Evolutionary conservation across 805 yeast species (phyloP), one percentile per base, ranked within the genome.

Genomic region (Saturnispora hagleri): DNA sequence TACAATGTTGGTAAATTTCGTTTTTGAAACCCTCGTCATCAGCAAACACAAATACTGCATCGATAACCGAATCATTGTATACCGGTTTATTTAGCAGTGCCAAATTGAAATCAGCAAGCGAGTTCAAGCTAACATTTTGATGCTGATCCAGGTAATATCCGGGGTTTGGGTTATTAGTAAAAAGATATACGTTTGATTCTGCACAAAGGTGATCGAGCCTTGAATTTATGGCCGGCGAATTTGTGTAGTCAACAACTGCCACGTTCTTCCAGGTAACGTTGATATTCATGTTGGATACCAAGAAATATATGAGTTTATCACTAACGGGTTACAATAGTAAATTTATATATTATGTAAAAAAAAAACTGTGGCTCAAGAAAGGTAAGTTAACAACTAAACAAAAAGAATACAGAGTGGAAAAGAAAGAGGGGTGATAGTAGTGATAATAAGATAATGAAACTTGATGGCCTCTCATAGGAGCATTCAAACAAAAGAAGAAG

Each of bases 1-100:
- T 66, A 67, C 97, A 88, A 38, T 62, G 69, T 1, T 69, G 59
- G 55, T 66, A 81, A 12, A 88, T 74, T 2, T 43, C 47, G 4
- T 41, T 15, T 17, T 34, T 36, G 20, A 35, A 34, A 9, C n/a
- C 22, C 13, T 36, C 51, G 4, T 31, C 45, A 43, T 28, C 43
- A 36, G 42, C 17, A 28, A 43, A 49, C 12, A 49, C 38, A 35
- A 49, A 49, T 5, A 43, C 13, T 4, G 51, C 46, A 20, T 43
- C 51, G 13, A 44, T 20, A 22, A n/a, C 13, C 3, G 17, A 17
- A 3, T 38, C 35, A 17, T 31, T 34, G 15, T 18, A 7, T 18
- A 41, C 34, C 6, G 43, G 17, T 7, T 22, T 31, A 15, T n/a
- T 24, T 24, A 47, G 34, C 20, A 18, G n/a, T 13, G 40, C 45